A percentile compares a stretch with the other conserved stretches of the same genome.
These are phyloP conservation scores for Oxytropis ochrocephala DNA, from an alignment of 306 rosid species.

Conservation along the genomic window DNA sequence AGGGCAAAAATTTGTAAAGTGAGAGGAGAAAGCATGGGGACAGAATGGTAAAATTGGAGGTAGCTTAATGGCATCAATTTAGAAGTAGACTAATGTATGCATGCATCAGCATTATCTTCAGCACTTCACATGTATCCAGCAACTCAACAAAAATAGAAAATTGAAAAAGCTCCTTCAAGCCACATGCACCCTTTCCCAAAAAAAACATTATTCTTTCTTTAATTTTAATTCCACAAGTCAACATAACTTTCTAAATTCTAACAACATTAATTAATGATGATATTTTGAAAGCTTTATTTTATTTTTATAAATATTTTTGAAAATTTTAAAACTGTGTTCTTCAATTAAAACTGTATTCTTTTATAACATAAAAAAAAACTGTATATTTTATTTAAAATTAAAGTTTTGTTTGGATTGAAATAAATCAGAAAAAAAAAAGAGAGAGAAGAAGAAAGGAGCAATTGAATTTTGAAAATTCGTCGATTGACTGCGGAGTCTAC, in stretches of 20 bases:
- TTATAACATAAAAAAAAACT: not conserved
- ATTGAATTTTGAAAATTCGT: not conserved
- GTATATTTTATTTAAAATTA: not conserved
- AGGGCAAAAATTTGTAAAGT: no score
- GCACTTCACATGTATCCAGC: conserved; percentile 17
- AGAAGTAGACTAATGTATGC: no score
- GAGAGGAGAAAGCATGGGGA: no score
- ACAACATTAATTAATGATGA: not conserved
- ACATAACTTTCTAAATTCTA: not conserved
- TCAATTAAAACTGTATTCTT: no score
- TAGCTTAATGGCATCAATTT: no score
- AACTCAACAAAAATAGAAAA: not conserved
- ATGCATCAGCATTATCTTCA: not conserved
- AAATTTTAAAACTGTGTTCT: no score
- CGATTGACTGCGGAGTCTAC: not conserved
- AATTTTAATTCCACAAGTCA: not conserved
- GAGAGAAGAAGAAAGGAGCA: not conserved
- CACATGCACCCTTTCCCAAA: not conserved
- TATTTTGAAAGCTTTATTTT: not conserved
- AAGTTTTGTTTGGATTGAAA: not conserved
- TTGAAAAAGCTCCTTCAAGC: not conserved
- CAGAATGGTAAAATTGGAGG: no score
- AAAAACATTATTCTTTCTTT: not conserved
- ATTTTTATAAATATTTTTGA: no score
- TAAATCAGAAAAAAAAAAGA: not conserved